Percentiles rank a stretch among this genome's conserved stretches.
Conservation (phyloP, 306 rosid genomes). For the Benincasa hispida region DNA sequence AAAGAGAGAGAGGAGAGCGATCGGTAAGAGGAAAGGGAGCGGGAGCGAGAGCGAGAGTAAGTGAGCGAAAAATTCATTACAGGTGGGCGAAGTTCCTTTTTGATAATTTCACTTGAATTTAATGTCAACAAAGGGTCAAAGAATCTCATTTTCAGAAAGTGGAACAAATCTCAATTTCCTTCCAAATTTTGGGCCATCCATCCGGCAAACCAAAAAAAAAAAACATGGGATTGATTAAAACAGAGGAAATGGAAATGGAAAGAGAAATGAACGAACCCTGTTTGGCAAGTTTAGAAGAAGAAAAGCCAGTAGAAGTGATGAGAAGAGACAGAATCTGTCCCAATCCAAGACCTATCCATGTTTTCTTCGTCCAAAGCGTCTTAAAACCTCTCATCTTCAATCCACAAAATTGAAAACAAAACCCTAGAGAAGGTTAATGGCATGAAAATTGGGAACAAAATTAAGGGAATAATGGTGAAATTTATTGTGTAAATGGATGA, state of each 20-base stretch:
- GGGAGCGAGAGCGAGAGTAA: too few relatives aligned
- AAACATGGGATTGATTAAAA: background rate
- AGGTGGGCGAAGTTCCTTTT: too few relatives aligned
- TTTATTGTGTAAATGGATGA: background rate
- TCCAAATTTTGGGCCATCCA: too few relatives aligned
- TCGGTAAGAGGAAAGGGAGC: too few relatives aligned
- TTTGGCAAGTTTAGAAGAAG: slow-evolving; percentile 5
- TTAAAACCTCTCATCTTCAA: background rate
- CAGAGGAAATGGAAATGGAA: background rate
- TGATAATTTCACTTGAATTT: too few relatives aligned
- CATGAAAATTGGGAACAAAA: too few relatives aligned
- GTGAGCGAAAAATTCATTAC: too few relatives aligned
- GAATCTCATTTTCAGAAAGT: too few relatives aligned
- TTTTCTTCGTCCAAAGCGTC: slow-evolving; percentile 3
- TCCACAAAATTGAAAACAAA: background rate
- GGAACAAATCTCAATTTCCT: too few relatives aligned
- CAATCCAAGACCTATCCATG: slow-evolving; percentile 3
- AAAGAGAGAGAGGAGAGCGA: too few relatives aligned
- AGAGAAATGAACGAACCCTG: background rate
- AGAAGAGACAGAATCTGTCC: slow-evolving; percentile 13
- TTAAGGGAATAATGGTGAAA: background rate
- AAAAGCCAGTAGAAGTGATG: slow-evolving; percentile 7
- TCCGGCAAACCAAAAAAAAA: too few relatives aligned
- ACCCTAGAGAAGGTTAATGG: background rate
- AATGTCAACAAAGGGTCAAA: too few relatives aligned